Percentiles rank a stretch among this genome's conserved stretches.
phyloP scores from a whole-genome alignment of 2,329 filamentous ascomycete species.

The Lachnellula subtilissima region DNA sequence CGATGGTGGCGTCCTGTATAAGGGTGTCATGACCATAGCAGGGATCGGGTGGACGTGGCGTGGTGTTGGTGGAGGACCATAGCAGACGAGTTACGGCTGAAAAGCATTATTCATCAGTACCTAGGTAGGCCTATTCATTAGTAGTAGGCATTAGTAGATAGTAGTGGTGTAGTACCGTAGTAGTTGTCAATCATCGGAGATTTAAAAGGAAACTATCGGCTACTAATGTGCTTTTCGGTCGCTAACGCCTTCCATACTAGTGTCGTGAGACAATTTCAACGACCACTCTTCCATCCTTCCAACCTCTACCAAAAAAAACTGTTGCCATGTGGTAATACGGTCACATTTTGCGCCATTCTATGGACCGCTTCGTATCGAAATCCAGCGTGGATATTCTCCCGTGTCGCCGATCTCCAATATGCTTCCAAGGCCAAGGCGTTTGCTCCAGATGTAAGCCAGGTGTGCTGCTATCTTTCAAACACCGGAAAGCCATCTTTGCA shows the following conservation, averaged over 20 bases:
- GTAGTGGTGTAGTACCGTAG: neutral
- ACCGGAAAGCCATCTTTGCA: neutral
- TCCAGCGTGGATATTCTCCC: no score
- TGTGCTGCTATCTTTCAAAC: neutral
- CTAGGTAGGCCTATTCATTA: no score
- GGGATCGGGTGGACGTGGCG: neutral
- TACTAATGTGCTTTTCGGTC: neutral
- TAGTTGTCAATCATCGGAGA: neutral
- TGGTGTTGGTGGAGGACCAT: neutral
- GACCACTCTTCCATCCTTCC: neutral
- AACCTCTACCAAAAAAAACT: neutral
- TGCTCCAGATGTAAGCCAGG: neutral
- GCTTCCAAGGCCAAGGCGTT: neutral
- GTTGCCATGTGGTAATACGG: neutral
- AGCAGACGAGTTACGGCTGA: no score
- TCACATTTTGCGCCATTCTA: no score
- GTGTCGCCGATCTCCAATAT: no score
- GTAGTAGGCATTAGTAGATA: no score
- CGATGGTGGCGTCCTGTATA: neutral
- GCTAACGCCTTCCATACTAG: neutral
- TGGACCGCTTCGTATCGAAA: no score
- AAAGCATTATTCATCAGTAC: no score
- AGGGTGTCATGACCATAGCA: neutral
- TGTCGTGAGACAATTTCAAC: neutral
- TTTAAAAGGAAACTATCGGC: neutral